A percentile compares a stretch with the other conserved stretches of the same genome.
These are phyloP conservation scores for Xylariaceae sp. DNA, from an alignment of 2,329 filamentous ascomycete genomes.

Conservation along the genomic window DNA sequence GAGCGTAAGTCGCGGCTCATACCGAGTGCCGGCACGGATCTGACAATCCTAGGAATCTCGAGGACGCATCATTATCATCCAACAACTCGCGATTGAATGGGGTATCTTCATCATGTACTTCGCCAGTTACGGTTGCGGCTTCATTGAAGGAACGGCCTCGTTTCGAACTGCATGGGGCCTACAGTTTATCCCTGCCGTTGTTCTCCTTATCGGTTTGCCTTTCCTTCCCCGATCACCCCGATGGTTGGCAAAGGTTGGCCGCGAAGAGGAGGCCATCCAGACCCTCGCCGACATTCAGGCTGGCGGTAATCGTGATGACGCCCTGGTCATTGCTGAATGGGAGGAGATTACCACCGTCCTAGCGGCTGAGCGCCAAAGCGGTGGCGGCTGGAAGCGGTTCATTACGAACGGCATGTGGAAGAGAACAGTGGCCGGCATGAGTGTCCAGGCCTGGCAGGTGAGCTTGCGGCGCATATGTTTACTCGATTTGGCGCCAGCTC, in stretches of 20 bases:
- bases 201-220: conserved; percentile 53
- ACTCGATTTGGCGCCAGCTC: background rate
- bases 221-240: conserved; percentile 58
- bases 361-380: conserved; percentile 33
- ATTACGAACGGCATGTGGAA: conserved; percentile 50
- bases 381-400: conserved; percentile 35
- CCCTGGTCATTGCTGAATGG: conserved; percentile 52
- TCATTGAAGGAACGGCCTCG: conserved; percentile 50
- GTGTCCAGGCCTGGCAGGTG: conserved; percentile 52
- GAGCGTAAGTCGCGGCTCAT: conserved; percentile 24
- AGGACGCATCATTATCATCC: conserved; percentile 62
- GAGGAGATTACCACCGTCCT: conserved; percentile 45
- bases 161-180: conserved; percentile 62
- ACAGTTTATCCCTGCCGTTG: conserved; percentile 55
- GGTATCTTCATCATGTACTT: conserved; percentile 68
- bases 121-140: conserved; percentile 59
- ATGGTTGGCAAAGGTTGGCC: conserved; percentile 58
- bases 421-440: conserved; percentile 49
- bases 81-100: conserved; percentile 72
- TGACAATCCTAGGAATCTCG: conserved; percentile 36
- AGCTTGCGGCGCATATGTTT: conserved; percentile 16
- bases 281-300: conserved; percentile 54
- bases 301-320: conserved; percentile 47
- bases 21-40: background rate
- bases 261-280: conserved; percentile 50